Evolutionary conservation across 108 stramenopile genomes (phyloP).

Genomic region (Nitzschia sp.): DNA sequence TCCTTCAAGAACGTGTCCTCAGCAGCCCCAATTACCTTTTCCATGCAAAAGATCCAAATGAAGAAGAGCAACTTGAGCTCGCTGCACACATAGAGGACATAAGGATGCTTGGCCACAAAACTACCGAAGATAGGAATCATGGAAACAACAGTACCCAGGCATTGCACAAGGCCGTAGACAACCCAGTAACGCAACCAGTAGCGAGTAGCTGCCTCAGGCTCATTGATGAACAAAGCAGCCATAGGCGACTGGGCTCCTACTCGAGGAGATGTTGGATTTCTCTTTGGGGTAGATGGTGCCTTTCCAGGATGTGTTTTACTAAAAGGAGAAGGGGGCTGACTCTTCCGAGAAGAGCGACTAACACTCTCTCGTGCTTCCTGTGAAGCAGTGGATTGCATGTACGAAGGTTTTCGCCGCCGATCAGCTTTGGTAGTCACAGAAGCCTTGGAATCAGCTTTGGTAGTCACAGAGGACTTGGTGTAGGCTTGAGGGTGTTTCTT

Average conservation of each 20-base stretch:
- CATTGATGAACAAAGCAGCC: neutral
- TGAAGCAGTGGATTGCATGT: slow-evolving; percentile 4
- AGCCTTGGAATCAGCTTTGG: too few relatives aligned
- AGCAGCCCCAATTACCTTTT: slow-evolving; percentile 37
- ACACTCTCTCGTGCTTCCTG: slow-evolving; percentile 5
- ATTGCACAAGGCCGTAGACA: slow-evolving; percentile 54
- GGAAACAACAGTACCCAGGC: slow-evolving; percentile 32
- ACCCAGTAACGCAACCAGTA: slow-evolving; percentile 77
- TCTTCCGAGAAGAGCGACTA: neutral
- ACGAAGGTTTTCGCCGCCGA: slow-evolving; percentile 6
- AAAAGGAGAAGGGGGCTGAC: neutral
- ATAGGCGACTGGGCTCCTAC: neutral
- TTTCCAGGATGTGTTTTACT: slow-evolving; percentile 11
- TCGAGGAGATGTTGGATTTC: neutral
- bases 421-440: neutral
- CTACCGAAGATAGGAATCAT: slow-evolving; percentile 58
- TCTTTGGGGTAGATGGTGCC: neutral
- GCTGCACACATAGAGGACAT: slow-evolving; percentile 12
- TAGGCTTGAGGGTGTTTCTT: slow-evolving; percentile 1
- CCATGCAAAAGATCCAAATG: slow-evolving; percentile 73
- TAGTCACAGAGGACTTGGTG: too few relatives aligned
- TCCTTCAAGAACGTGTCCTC: slow-evolving; percentile 20
- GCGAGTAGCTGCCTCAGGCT: slow-evolving; percentile 24
- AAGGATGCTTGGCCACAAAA: slow-evolving; percentile 24
- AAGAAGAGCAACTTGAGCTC: slow-evolving; percentile 71